Conservation (phyloP, 345 rosid genomes). For the Erucastrum elatum region DNA sequence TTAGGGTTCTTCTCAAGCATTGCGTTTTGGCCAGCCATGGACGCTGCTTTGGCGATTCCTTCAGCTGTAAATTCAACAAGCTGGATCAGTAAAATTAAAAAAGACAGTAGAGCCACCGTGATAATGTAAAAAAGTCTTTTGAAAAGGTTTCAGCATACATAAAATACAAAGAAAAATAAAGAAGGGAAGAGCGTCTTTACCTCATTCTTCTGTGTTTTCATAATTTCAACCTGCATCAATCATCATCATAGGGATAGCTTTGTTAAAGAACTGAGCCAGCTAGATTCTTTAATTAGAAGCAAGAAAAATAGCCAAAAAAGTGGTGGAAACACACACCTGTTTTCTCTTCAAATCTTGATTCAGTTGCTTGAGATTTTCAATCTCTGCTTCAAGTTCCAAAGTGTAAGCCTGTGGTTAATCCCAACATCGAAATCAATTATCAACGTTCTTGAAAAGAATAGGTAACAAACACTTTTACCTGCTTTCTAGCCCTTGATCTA, state of each 20-base stretch:
- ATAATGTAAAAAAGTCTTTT: no score
- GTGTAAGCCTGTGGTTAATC: conserved; percentile 73
- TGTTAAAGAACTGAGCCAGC: conserved; percentile 1
- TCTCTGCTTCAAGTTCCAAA: conserved; percentile 85
- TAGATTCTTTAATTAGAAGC: neutral
- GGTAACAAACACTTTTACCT: conserved; percentile 49
- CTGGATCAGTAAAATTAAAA: neutral
- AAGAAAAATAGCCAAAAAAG: neutral
- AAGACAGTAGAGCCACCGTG: neutral
- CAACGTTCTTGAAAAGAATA: neutral
- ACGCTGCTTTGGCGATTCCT: conserved; percentile 48
- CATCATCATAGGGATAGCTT: conserved; percentile 13
- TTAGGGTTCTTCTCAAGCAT: conserved; percentile 82
- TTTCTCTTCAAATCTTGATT: conserved; percentile 70
- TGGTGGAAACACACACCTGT: conserved; percentile 50
- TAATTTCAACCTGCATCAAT: conserved; percentile 57
- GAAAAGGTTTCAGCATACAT: no score
- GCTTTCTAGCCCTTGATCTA: conserved; percentile 96
- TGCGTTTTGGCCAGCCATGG: conserved; percentile 58
- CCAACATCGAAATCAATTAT: conserved; percentile 6
- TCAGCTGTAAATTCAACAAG: conserved; percentile 35
- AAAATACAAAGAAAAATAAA: no score
- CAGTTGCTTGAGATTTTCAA: conserved; percentile 70
- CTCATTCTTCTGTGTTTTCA: conserved; percentile 58
- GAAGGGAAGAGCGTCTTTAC: conserved; percentile 32